Evolutionary conservation across 345 rosid species (phyloP).

Genomic region (Populus euphratica): DNA sequence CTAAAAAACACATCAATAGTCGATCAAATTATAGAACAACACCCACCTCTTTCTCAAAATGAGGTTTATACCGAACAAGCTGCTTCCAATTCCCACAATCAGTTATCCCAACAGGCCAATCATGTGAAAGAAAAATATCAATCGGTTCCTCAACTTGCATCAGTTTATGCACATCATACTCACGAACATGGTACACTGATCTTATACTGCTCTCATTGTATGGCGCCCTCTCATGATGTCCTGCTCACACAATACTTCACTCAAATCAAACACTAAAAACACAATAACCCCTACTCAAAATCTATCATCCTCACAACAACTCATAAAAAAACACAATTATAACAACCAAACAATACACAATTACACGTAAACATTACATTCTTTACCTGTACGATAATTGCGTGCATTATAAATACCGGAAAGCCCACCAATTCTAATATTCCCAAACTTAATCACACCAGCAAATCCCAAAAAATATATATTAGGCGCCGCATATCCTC

Average conservation of each 20-base stretch:
- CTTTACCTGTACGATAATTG: conserved; percentile 55
- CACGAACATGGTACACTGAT: conserved; percentile 85
- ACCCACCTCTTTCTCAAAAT: conserved; percentile 66
- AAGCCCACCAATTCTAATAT: conserved; percentile 82
- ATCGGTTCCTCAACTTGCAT: conserved; percentile 76
- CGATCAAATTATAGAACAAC: background rate
- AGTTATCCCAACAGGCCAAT: conserved; percentile 92
- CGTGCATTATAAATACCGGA: conserved; percentile 75
- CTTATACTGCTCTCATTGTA: conserved; percentile 59
- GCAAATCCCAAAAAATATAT: conserved; percentile 78
- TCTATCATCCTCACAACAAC: background rate
- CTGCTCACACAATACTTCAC: conserved; percentile 34
- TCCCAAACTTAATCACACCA: conserved; percentile 83
- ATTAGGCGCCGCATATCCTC: conserved; percentile 94
- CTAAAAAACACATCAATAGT: background rate
- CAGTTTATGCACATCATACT: conserved; percentile 84
- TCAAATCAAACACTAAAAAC: background rate
- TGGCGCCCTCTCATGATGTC: conserved; percentile 86
- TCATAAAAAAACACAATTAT: background rate
- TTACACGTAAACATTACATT: no score
- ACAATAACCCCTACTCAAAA: background rate
- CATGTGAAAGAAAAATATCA: conserved; percentile 90
- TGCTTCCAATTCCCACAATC: conserved; percentile 65
- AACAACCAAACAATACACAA: no score
- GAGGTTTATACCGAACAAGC: conserved; percentile 53